A percentile compares a stretch with the other conserved stretches of the same genome.
Conservation (phyloP, 2,329 filamentous ascomycete genomes). For the Ophiostoma quercus region DNA sequence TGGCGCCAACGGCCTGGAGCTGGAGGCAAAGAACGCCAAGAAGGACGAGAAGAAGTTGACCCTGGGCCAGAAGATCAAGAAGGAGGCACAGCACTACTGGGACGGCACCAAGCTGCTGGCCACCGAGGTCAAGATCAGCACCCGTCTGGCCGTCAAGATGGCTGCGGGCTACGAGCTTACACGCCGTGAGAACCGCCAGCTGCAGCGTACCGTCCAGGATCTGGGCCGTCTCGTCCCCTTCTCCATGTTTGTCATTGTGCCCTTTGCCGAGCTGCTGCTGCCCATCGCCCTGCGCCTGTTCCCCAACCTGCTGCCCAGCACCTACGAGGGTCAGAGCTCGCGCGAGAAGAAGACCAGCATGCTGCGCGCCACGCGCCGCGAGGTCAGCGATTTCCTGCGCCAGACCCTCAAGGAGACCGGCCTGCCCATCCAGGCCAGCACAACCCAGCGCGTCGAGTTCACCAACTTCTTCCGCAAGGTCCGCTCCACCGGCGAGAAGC, state of each 20-base stretch:
- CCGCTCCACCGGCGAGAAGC: conserved; percentile 81
- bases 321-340: conserved; percentile 85
- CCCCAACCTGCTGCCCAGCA: conserved; percentile 95
- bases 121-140: conserved; percentile 89
- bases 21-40: conserved; percentile 54
- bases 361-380: conserved; percentile 80
- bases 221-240: conserved; percentile 89
- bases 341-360: conserved; percentile 82
- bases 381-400: conserved; percentile 85
- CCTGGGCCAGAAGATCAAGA: conserved; percentile 86
- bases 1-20: conserved; percentile 34
- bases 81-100: conserved; percentile 92
- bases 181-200: conserved; percentile 84
- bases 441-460: conserved; percentile 88
- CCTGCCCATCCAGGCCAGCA: conserved; percentile 75
- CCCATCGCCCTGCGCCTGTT: conserved; percentile 90
- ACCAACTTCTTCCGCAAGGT: conserved; percentile 96
- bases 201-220: conserved; percentile 90
- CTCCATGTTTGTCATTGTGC: conserved; percentile 93
- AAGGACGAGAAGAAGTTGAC: conserved; percentile 83
- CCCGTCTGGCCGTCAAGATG: conserved; percentile 90
- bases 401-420: conserved; percentile 91
- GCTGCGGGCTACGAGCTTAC: conserved; percentile 95
- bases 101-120: conserved; percentile 94
- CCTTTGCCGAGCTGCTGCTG: conserved; percentile 87